Base-by-base conservation (phyloP, 306 rosid species). In the Betula pendula region DNA sequence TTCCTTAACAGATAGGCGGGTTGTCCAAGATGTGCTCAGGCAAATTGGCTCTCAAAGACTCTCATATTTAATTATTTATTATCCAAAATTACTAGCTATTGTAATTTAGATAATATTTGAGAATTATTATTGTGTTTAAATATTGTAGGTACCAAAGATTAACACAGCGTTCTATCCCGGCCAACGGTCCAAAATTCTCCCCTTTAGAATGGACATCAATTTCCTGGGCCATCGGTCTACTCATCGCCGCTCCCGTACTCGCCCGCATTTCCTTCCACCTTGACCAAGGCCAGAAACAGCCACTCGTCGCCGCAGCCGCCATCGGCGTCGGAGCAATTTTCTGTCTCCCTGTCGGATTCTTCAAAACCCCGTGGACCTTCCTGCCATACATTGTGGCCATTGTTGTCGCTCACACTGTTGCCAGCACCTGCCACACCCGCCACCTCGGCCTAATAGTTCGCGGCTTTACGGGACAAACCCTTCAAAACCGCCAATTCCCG, bases 201-300 rank as follows among this genome's bases (percentile, higher is more conserved):
- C 71, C 98, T 0, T 53, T 94, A 59, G 90, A 76, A 20, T 94
- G 96, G 97, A 89, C 97, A 17, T 86, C 98, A 68, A 85, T 94
- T 62, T 90, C 88, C 1, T 94, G 98, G 98, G 94, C 89, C 3
- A 65, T 74, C 51, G 97, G 98, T n/a, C 63, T 92, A 7, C 77
- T 81, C 44, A 0, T 92, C 13, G 93, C 92, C 17, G 89, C 89
- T 74, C 98, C 98, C 15, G 52, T 87, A 10, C 85, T 92, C 0
- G 89, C 75, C 12, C 77, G 81, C 82, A 42, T 85, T 13, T 89
- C 97, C 76, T 83, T 82, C 84, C 91, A 78, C 29, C 93, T 94
- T 2, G 98, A 92, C 60, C 76, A 72, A 14, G 95, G 96, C 38
- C 69, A 80, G 31, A 74, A 76, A 75, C 97, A 89, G 5, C 43